Evolutionary conservation across 345 rosid species (phyloP), one percentile per base, ranked within the genome.

Genomic region (Kernera saxatilis): DNA sequence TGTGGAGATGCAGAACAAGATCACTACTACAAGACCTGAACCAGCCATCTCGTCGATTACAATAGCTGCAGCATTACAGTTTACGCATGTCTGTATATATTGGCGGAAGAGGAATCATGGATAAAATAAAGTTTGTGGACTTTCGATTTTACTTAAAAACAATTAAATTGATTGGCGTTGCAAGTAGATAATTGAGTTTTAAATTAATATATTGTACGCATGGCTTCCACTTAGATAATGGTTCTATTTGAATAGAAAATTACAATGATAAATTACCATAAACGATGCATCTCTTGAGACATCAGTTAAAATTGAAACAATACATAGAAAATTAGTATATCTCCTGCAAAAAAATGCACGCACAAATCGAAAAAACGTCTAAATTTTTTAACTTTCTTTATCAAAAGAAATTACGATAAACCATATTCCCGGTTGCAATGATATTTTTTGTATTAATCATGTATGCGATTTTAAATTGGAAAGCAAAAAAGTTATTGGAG

Each of bases 11-110:
- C 82, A 82, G 64, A 79, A 76, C 41, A 82, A 73, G 43, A 52
- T 14, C 15, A 75, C 2, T 50, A 32, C 30, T 50, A 32, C 30
- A 43, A 67, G 78, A 78, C 70, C 56, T 60, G 75, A 66, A 72
- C 75, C 67, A 75, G 78, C 83, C 87, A 83, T 88, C 57, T 52
- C 50, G 43, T 48, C 48, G 22, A 63, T 52, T 53, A 40, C 49
- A n/a, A 22, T 14, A 26, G 30, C 58, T 57, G 17, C 36, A 2
- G 29, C 35, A 1, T 51, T 32, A 30, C 55, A 11, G 25, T 62
- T 19, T 18, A 59, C 14, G 57, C 35, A 26, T 67, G 45, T 49
- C 17, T 46, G 3, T 53, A 60, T 60, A 61, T 60, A 75, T 27
- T 18, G 64, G 32, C 57, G 11, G 40, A 35, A 27, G 32, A 15